Evolutionary conservation across 768 basidiomycete species (phyloP), one percentile per base, ranked within the genome.

Genomic region (Pleurotus salmoneostramineus): DNA sequence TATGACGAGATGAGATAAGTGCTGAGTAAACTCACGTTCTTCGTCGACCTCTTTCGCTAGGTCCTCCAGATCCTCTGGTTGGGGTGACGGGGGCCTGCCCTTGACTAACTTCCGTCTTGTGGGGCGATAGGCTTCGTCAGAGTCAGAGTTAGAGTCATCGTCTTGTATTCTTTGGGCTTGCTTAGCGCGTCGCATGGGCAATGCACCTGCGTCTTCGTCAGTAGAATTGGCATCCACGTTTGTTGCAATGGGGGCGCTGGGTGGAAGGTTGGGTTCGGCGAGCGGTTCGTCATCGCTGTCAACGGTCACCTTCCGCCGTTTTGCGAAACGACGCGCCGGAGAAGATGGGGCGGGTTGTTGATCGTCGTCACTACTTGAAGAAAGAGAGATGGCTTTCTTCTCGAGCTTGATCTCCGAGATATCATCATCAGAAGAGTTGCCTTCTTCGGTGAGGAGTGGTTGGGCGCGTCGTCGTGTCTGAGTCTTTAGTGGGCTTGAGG

Each of bases 1-100:
- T 45, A n/a, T 48, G 5, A 5, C 31, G 54, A 15, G 27, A 35
- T 51, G 59, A 37, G 45, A 27, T 27, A 27, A 27, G 21, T 27
- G 21, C 21, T 42, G 48, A 36, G 31, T 34, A 48, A 56, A 48
- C 80, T 65, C 63, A 87, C 89, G 77, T 60, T 83, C 74, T 73
- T 80, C 74, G 46, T 88, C 81, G 4, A 51, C 73, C 72, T 80
- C 73, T 46, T 87, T 80, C 6, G 87, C 73, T 62, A 83, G 80
- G 32, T 80, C 74, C 6, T 67, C 68, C 31, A 74, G 59, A 51
- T 69, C 66, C 17, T 75, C 78, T 21, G 73, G 67, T 15, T 76
- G 74, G 4, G 73, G 77, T 3, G 75, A 72, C 6, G 71, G 70
- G 33, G 78, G 76, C 61, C 77, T 72, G 17, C 77, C 78, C 66